Evolutionary conservation across 139 green algal genomes (phyloP).

Genomic region (Chlamydomonas asymmetrica): DNA sequence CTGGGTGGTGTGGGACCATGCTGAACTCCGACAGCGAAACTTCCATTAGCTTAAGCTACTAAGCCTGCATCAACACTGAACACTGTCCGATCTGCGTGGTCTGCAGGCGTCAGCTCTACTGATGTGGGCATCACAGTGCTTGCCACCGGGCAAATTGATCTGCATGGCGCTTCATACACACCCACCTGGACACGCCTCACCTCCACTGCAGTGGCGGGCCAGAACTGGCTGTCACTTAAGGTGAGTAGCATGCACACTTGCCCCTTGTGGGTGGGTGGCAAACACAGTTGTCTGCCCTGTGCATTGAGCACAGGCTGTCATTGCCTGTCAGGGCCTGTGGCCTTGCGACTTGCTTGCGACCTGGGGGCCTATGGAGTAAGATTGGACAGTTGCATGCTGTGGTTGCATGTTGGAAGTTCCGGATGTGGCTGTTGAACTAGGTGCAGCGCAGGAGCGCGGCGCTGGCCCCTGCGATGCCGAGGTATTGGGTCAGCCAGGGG

Average conservation of each 20-base stretch:
- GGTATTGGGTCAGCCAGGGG: not conserved
- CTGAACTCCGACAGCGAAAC: too few relatives aligned
- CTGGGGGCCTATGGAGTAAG: too few relatives aligned
- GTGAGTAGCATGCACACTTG: not conserved
- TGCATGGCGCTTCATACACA: slow-evolving; percentile 48
- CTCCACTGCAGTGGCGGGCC: slow-evolving; percentile 12
- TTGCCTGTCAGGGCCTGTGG: too few relatives aligned
- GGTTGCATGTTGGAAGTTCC: not conserved
- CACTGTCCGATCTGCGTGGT: too few relatives aligned
- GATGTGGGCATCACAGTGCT: slow-evolving; percentile 29
- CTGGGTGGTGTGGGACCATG: too few relatives aligned
- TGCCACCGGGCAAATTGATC: slow-evolving; percentile 36
- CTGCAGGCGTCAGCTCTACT: slow-evolving; percentile 2
- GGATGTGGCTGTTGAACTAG: not conserved
- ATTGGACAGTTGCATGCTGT: too few relatives aligned
- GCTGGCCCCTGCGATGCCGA: too few relatives aligned
- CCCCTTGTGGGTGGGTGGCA: too few relatives aligned
- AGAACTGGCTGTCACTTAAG: slow-evolving; percentile 34
- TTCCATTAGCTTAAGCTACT: too few relatives aligned
- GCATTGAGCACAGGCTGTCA: too few relatives aligned
- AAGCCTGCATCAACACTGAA: too few relatives aligned
- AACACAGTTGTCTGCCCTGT: not conserved
- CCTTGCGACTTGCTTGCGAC: too few relatives aligned
- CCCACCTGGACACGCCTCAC: slow-evolving; percentile 63
- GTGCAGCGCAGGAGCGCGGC: not conserved